A percentile compares a stretch with the other conserved stretches of the same genome.
Evolutionary conservation across 2,329 filamentous ascomycete genomes (phyloP).

Genomic region (Thielaviopsis cerberus): DNA sequence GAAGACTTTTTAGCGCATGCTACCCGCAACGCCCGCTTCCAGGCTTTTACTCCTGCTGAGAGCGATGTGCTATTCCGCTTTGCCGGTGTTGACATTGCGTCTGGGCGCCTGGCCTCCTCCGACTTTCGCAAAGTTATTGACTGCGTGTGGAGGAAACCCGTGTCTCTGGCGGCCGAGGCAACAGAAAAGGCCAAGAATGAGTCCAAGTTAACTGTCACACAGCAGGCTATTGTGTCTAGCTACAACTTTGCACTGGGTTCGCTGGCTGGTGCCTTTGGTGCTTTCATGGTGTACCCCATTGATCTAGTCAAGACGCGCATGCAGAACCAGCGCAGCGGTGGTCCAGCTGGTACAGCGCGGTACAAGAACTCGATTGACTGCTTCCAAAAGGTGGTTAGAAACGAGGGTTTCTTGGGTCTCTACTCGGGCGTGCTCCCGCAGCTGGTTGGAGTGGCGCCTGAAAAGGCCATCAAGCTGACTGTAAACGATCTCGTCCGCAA

Average conservation of each 20-base stretch:
- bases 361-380: constrained; percentile 98
- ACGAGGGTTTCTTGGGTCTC: constrained; percentile 74
- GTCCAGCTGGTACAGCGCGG: constrained; percentile 58
- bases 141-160: constrained; percentile 58
- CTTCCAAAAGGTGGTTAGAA: constrained; percentile 76
- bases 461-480: constrained; percentile 98
- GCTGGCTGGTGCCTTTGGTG: constrained; percentile 85
- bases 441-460: constrained; percentile 90
- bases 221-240: constrained; percentile 42
- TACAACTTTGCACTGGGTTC: constrained; percentile 86
- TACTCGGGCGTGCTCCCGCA: constrained; percentile 93
- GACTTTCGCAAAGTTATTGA: constrained; percentile 95
- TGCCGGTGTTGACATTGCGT: constrained; percentile 76
- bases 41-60: constrained; percentile 94
- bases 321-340: constrained; percentile 80
- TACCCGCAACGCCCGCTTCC: constrained; percentile 77
- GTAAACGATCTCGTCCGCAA: constrained; percentile 85
- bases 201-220: constrained; percentile 14
- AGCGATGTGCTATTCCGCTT: constrained; percentile 98
- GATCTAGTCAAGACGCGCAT: constrained; percentile 96
- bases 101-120: constrained; percentile 58
- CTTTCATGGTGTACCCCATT: constrained; percentile 98
- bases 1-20: constrained; percentile 91
- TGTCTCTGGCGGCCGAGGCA: constrained; percentile 23
- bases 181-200: constrained; percentile 20